phyloP scores from a whole-genome alignment of 2,329 filamentous ascomycete species.

The Cladorrhinum sp. region DNA sequence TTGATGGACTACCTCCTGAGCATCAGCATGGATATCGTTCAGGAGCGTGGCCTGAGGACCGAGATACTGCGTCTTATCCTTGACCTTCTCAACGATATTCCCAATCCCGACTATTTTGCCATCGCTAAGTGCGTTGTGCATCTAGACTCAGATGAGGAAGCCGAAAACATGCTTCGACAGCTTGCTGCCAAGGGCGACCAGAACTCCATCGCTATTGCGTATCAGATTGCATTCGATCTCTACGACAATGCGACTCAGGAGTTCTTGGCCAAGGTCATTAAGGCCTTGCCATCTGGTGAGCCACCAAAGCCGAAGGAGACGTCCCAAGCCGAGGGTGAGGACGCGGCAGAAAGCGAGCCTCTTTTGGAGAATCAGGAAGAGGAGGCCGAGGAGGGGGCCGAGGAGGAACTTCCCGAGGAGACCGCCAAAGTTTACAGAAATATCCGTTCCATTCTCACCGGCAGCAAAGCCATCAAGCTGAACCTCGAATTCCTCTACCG shows the following conservation, averaged over 20 bases:
- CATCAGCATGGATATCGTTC: slow-evolving; percentile 97
- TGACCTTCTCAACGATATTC: slow-evolving; percentile 90
- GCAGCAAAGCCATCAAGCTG: slow-evolving; percentile 88
- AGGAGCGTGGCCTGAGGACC: slow-evolving; percentile 80
- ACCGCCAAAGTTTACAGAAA: slow-evolving; percentile 58
- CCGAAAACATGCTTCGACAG: slow-evolving; percentile 77
- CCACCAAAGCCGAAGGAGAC: slow-evolving; percentile 38
- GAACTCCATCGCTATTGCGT: slow-evolving; percentile 78
- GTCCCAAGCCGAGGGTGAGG: slow-evolving; percentile 46
- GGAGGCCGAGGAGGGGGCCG: slow-evolving; percentile 42
- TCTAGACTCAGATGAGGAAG: slow-evolving; percentile 86
- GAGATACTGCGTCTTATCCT: slow-evolving; percentile 88
- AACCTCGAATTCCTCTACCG: slow-evolving; percentile 96
- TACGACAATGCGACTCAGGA: slow-evolving; percentile 99
- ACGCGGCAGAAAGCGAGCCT: slow-evolving; percentile 45
- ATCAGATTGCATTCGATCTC: slow-evolving; percentile 96
- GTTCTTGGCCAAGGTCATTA: slow-evolving; percentile 85
- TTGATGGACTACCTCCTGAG: slow-evolving; percentile 94
- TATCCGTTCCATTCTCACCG: slow-evolving; percentile 70
- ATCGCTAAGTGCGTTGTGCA: slow-evolving; percentile 98
- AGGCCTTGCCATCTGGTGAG: slow-evolving; percentile 64
- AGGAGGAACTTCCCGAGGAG: slow-evolving; percentile 54
- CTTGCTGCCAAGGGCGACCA: slow-evolving; percentile 74
- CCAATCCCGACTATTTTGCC: slow-evolving; percentile 92
- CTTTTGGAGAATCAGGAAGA: slow-evolving; percentile 41